phyloP scores from a whole-genome alignment of 2,329 filamentous ascomycete genomes.

The Chaetomium strumarium region DNA sequence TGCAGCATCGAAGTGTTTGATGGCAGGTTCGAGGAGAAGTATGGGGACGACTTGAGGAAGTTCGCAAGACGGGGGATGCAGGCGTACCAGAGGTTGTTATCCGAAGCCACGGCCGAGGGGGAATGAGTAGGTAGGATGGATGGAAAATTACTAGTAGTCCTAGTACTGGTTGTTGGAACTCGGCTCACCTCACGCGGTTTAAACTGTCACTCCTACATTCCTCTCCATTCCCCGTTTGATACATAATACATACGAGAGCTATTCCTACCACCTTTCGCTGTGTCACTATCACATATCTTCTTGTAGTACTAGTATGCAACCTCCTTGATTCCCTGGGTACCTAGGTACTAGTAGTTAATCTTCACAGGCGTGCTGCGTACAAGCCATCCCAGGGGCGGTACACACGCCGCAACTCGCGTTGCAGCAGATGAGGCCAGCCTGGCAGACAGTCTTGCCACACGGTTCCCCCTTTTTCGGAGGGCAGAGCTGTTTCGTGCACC shows the following conservation, averaged over 20 bases:
- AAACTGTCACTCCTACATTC: no score
- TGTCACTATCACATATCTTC: no score
- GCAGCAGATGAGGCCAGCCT: conserved; percentile 18
- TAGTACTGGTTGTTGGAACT: no score
- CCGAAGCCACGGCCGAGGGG: neutral
- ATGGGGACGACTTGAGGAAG: conserved; percentile 26
- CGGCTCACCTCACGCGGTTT: no score
- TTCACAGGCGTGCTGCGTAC: conserved; percentile 20
- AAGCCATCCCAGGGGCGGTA: conserved; percentile 14
- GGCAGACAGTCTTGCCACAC: conserved; percentile 21
- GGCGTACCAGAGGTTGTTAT: neutral
- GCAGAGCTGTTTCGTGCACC: conserved; percentile 21
- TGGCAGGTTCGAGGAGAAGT: conserved; percentile 28
- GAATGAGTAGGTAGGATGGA: neutral
- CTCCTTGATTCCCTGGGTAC: no score
- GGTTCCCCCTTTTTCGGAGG: conserved; percentile 2
- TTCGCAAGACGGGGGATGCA: conserved; percentile 26
- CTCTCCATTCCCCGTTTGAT: no score
- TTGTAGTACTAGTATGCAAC: no score
- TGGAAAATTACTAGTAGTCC: no score
- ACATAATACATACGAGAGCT: no score
- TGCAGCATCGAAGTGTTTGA: conserved; percentile 30
- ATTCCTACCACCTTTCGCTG: neutral
- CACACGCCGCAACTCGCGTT: conserved; percentile 25
- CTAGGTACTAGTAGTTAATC: no score